Base-by-base conservation (phyloP, 2,329 filamentous ascomycete species). In the Diaporthe caulivora region DNA sequence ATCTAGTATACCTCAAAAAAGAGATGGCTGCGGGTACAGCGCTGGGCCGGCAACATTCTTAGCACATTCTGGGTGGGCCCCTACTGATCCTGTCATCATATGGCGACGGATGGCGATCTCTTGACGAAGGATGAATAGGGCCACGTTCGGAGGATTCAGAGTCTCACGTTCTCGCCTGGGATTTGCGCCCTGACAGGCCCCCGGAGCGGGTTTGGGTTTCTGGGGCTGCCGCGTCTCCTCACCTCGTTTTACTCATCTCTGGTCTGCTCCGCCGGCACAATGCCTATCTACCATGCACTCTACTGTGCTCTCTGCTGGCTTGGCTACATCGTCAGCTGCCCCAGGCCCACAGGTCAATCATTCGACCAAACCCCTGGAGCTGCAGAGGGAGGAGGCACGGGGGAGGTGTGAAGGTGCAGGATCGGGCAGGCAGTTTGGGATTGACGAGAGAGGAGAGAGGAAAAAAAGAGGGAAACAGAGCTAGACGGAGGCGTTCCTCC, bases 141-240 rank as follows among this genome's bases (percentile, higher is more conserved):
- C 62, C 62, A 65, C n/a, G 62, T 21, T 37, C 31, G 62, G 62
- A 51, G 62, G 62, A 65, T 65, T 51, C 62, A 37, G 26, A 65
- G 62, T 65, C 62, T 65, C 62, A 65, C 62, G 44, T 51, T 51
- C 44, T 65, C 62, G 62, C 62, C 62, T 65, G 62, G 62, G 44
- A 65, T 65, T 65, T 65, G 62, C 62, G 62, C 62, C 62, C 62
- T 65, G 62, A 65, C 62, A 65, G 60, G 44, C 13, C 37, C 37
- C 44, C 13, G 62, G 62, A 51, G 62, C 44, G 62, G 44, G 62
- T 65, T 49, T 65, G 44, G 62, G 62, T 51, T 65, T 18, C 62
- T 65, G 26, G 54, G 34, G 29, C 60, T 65, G 60, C 57, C 29
- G 57, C 37, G 37, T 29, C 57, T 34, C n/a, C n/a, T n/a, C n/a